phyloP scores from a whole-genome alignment of 176 grass and related monocot genomes.

The Poa pratensis region DNA sequence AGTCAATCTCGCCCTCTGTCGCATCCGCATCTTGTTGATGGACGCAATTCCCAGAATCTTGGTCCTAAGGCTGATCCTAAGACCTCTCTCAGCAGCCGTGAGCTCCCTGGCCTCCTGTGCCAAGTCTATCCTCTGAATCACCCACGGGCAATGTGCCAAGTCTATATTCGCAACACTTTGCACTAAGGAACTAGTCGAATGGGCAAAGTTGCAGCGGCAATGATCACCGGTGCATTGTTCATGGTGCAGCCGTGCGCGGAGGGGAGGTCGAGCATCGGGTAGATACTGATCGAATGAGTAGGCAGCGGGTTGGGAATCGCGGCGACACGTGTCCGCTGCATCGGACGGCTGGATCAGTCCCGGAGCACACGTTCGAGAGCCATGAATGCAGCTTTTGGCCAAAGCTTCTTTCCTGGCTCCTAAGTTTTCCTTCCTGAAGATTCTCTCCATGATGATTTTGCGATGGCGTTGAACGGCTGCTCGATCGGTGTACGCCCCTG shows the following conservation, averaged over 20 bases:
- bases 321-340: background rate
- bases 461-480: background rate
- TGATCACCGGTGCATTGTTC: slow-evolving; percentile 21
- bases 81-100: no score
- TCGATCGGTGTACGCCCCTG: no score
- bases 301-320: background rate
- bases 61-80: no score
- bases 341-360: slow-evolving; percentile 3
- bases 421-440: slow-evolving; percentile 26
- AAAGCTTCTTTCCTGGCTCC: slow-evolving; percentile 42
- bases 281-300: slow-evolving; percentile 34
- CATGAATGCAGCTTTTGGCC: slow-evolving; percentile 60
- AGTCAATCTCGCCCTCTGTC: no score
- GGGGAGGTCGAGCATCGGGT: slow-evolving; percentile 15
- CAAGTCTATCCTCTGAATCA: no score
- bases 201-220: slow-evolving; percentile 51
- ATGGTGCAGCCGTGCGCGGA: background rate
- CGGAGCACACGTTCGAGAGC: background rate
- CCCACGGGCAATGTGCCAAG: no score
- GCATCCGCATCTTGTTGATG: no score
- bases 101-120: no score
- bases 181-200: background rate
- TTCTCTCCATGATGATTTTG: slow-evolving; percentile 46
- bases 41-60: no score
- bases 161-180: no score